phyloP scores from a whole-genome alignment of 257 asterid genomes.

The Salvia hispanica region DNA sequence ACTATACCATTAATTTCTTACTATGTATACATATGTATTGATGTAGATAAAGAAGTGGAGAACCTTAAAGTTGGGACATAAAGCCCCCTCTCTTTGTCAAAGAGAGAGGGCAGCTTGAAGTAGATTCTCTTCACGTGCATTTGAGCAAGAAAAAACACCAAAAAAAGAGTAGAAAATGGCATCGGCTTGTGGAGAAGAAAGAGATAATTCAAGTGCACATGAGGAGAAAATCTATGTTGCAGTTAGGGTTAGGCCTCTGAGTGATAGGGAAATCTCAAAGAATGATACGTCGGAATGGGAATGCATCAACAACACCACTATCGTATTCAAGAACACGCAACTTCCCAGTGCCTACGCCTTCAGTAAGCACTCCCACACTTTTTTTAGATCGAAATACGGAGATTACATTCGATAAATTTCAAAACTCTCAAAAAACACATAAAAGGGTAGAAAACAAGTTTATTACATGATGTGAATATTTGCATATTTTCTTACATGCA shows the following conservation, averaged over 20 bases:
- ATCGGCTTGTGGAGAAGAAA: constrained; percentile 50
- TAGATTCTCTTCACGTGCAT: constrained; percentile 53
- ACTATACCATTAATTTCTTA: too few species aligned
- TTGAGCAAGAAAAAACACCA: constrained; percentile 18
- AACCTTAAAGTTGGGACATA: constrained; percentile 7
- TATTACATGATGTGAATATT: neutral
- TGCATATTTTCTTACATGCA: constrained; percentile 23
- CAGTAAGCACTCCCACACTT: constrained; percentile 37
- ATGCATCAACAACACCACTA: constrained; percentile 74
- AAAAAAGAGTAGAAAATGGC: constrained; percentile 44
- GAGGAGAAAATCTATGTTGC: constrained; percentile 91
- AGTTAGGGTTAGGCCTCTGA: constrained; percentile 80
- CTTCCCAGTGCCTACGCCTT: constrained; percentile 69
- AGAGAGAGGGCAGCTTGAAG: constrained; percentile 39
- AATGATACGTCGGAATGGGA: constrained; percentile 81
- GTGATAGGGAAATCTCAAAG: constrained; percentile 55
- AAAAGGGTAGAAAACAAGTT: too few species aligned
- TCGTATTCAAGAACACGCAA: constrained; percentile 57
- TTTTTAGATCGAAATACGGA: too few species aligned
- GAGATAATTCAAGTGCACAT: constrained; percentile 45
- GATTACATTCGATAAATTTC: too few species aligned
- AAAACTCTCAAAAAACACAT: too few species aligned
- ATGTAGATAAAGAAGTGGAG: constrained; percentile 36
- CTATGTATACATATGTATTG: too few species aligned
- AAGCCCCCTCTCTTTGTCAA: constrained; percentile 54